phyloP scores from a whole-genome alignment of 2,329 filamentous ascomycete genomes.

The Escovopsis sp. region DNA sequence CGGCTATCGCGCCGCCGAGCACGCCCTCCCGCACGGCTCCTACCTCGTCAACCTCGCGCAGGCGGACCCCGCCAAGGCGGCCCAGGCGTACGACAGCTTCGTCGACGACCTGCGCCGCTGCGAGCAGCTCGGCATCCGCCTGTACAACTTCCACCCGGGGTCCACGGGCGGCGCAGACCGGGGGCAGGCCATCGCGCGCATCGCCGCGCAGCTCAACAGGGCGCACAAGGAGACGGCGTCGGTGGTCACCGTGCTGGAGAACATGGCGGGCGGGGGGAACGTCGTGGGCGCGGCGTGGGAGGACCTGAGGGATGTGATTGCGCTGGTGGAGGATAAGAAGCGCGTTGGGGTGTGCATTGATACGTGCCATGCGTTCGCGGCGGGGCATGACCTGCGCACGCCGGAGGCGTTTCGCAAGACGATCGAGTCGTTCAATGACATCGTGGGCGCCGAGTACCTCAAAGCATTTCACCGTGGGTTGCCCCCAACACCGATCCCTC shows the following conservation, averaged over 20 bases:
- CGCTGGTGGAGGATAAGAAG: conserved; percentile 59
- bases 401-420: conserved; percentile 59
- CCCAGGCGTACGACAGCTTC: conserved; percentile 75
- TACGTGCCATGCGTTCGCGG: conserved; percentile 91
- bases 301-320: conserved; percentile 75
- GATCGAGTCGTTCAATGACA: conserved; percentile 57
- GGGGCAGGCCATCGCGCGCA: conserved; percentile 56
- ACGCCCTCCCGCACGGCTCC: conserved; percentile 81
- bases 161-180: conserved; percentile 56
- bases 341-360: conserved; percentile 91
- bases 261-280: conserved; percentile 85
- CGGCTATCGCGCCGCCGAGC: conserved; percentile 53
- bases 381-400: conserved; percentile 75
- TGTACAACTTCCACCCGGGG: conserved; percentile 98
- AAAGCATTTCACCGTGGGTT: conserved; percentile 56
- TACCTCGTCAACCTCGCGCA: conserved; percentile 96
- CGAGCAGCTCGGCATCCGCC: conserved; percentile 65
- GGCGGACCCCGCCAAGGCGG: conserved; percentile 60
- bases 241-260: conserved; percentile 79
- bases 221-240: conserved; percentile 60
- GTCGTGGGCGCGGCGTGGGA: conserved; percentile 75
- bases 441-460: conserved; percentile 67
- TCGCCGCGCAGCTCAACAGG: conserved; percentile 68
- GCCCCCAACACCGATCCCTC: not conserved
- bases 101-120: conserved; percentile 78